A percentile compares a stretch with the other conserved stretches of the same genome.
phyloP scores from a whole-genome alignment of 108 stramenopile genomes.

The Cyclotella baltica region DNA sequence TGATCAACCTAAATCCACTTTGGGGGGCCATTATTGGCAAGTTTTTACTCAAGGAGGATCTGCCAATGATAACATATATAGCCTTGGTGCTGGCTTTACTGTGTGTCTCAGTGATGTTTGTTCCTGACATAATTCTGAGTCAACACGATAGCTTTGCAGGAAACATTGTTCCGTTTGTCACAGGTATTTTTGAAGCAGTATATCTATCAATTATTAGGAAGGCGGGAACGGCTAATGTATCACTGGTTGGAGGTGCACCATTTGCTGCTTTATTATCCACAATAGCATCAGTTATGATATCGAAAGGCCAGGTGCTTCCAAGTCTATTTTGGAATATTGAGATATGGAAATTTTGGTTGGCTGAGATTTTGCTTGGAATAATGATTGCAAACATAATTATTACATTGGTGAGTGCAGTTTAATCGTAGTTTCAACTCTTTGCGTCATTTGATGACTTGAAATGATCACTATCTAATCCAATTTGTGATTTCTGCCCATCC shows the following conservation, averaged over 20 bases:
- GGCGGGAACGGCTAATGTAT: neutral
- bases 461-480: too few species aligned
- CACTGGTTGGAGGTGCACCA: constrained; percentile 1
- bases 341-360: constrained; percentile 14
- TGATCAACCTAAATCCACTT: constrained; percentile 17
- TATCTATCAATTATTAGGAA: constrained; percentile 9
- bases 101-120: constrained; percentile 21
- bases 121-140: constrained; percentile 1
- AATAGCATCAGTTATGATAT: neutral
- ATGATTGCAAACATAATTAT: constrained; percentile 5
- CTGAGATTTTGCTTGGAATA: neutral
- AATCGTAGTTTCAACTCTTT: too few species aligned
- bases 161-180: constrained; percentile 9
- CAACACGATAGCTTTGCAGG: neutral
- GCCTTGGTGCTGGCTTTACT: constrained; percentile 6
- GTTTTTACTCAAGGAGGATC: constrained; percentile 5
- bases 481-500: too few species aligned
- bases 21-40: constrained; percentile 20
- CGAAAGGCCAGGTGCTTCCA: constrained; percentile 6
- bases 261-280: constrained; percentile 6
- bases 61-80: constrained; percentile 11
- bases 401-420: neutral
- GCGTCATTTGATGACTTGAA: too few species aligned
- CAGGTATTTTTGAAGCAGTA: constrained; percentile 1
- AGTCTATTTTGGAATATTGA: neutral